Evolutionary conservation across 257 asterid species (phyloP).

Genomic region (Plantago major): DNA sequence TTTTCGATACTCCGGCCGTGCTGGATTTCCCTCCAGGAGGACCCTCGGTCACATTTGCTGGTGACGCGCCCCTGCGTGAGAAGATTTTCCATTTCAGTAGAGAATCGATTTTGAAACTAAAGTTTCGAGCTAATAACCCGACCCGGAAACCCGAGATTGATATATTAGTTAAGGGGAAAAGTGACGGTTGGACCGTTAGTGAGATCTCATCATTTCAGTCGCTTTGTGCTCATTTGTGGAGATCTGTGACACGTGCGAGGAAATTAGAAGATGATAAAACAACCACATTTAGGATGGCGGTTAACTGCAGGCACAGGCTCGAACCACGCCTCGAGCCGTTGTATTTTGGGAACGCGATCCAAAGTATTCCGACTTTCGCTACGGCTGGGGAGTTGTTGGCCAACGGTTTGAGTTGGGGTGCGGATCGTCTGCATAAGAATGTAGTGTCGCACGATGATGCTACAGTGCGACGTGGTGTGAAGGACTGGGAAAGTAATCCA

Average conservation of each 20-base stretch:
- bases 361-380: constrained; percentile 76
- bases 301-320: constrained; percentile 79
- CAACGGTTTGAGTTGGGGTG: constrained; percentile 61
- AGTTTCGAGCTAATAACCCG: constrained; percentile 48
- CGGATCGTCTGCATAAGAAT: constrained; percentile 54
- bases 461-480: constrained; percentile 64
- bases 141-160: constrained; percentile 26
- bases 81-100: constrained; percentile 71
- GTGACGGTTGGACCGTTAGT: constrained; percentile 37
- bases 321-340: constrained; percentile 66
- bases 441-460: constrained; percentile 67
- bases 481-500: constrained; percentile 85
- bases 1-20: constrained; percentile 62
- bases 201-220: constrained; percentile 88
- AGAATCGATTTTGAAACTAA: constrained; percentile 60
- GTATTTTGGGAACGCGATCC: constrained; percentile 83
- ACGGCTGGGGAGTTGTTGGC: constrained; percentile 48
- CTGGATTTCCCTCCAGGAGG: constrained; percentile 64
- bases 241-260: constrained; percentile 84
- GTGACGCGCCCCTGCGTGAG: constrained; percentile 70
- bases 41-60: constrained; percentile 75
- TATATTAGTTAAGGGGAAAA: constrained; percentile 31
- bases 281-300: constrained; percentile 96
- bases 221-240: constrained; percentile 75
- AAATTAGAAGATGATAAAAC: constrained; percentile 35